Base-by-base conservation (phyloP, 139 green algal genomes). In the Pleodorina starrii region DNA sequence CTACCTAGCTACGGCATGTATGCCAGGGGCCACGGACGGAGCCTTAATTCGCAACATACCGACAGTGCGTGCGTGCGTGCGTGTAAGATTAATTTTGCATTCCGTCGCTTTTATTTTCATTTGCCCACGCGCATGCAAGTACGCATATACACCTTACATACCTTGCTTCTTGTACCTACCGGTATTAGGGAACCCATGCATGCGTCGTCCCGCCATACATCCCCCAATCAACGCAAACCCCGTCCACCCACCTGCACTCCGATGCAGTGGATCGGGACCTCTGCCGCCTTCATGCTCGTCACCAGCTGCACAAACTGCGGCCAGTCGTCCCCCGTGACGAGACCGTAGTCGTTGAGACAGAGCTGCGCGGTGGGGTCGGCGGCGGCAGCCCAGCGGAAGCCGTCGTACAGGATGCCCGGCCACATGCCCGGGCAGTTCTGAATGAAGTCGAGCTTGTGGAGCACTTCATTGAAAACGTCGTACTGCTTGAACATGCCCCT, bases 311-410 rank as follows among this genome's bases (percentile, higher is more conserved):
- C 46, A 46, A 83, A 69, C 38, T 1, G 3, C 10, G 14, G 36
- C 51, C 51, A 72, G 51, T 73, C 51, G 78, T 85, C 78, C 4
- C 78, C 51, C 2, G 51, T 85, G 51, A 85, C 73, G 19, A 85
- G 51, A 35, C 23, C 54, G 78, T 85, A 85, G 51, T 85, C 78
- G 78, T 85, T 85, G 36, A 85, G 21, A 51, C 78, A 85, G 11
- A 85, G 78, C 21, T 51, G 54, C 19, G 78, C 78, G 78, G 19
- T 54, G 5, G 78, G 78, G 54, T 85, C 78, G 5, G 78, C 54
- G 51, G 51, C 51, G 36, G 35, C 36, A 3, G 78, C 78, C 78
- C 78, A 85, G 7, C 78, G 51, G 78, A 85, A 85, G 21, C 51
- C 78, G 38, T 85, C 78, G 36, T 73, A 23, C 51, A 85, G 54